These are phyloP conservation scores for Trichocladium uniseriatum DNA, from an alignment of 495 filamentous ascomycete genomes.

Conservation along the genomic window DNA sequence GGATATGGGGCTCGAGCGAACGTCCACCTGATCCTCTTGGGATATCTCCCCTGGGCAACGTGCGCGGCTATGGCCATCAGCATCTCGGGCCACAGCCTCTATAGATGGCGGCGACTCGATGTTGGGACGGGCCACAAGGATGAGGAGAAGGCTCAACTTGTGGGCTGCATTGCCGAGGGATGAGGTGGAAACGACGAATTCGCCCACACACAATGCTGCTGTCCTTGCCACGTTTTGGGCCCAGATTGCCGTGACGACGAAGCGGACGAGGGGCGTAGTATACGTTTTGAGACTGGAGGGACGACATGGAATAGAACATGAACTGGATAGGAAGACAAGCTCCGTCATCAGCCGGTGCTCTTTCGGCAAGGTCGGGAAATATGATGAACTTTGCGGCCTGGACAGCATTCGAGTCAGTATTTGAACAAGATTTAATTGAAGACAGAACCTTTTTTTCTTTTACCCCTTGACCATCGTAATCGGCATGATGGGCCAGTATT, in stretches of 20 bases:
- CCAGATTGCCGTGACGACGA: too few relatives aligned
- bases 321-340: too few relatives aligned
- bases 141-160: constrained; percentile 13
- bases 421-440: not conserved
- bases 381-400: not conserved
- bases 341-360: too few relatives aligned
- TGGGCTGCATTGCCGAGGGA: not conserved
- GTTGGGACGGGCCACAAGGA: not conserved
- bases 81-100: constrained; percentile 15
- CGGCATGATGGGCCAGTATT: not conserved
- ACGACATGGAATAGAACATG: too few relatives aligned
- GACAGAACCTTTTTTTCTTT: not conserved
- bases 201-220: not conserved
- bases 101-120: constrained; percentile 4
- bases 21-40: constrained; percentile 35
- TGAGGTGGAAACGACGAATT: not conserved
- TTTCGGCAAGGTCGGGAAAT: not conserved
- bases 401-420: not conserved
- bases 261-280: too few relatives aligned
- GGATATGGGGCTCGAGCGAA: constrained; percentile 26
- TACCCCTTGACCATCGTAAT: not conserved
- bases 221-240: not conserved
- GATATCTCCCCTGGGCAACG: constrained; percentile 33
- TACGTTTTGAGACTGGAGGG: too few relatives aligned
- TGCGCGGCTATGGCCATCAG: constrained; percentile 36